Percentiles rank a stretch among this genome's conserved stretches.
Evolutionary conservation across 148 eudicot genomes (phyloP).

Genomic region (Silene conica): DNA sequence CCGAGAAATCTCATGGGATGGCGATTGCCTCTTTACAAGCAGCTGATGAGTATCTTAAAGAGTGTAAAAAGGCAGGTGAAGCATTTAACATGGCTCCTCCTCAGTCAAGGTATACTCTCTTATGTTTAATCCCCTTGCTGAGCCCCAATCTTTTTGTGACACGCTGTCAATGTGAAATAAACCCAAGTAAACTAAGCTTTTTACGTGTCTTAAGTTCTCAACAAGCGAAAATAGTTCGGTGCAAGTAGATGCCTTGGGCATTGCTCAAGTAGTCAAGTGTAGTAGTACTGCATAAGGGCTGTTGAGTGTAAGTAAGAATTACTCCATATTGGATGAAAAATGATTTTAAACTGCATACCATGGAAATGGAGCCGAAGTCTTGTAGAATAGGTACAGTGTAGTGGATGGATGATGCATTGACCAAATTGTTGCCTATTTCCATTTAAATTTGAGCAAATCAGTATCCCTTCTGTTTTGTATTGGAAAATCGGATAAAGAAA

Average conservation of each 20-base stretch:
- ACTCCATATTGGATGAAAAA: neutral
- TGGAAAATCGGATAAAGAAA: no score
- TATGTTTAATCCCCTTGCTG: neutral
- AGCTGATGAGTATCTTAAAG: slow-evolving; percentile 92
- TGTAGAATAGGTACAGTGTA: no score
- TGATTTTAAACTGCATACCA: neutral
- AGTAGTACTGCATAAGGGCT: neutral
- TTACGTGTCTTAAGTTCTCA: neutral
- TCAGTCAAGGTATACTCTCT: slow-evolving; percentile 58
- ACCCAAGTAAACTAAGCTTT: slow-evolving; percentile 2
- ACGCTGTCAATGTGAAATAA: neutral
- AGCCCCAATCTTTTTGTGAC: neutral
- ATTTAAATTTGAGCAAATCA: no score
- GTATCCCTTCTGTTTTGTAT: no score
- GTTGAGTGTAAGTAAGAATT: neutral
- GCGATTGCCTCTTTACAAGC: slow-evolving; percentile 96
- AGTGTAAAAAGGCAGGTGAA: slow-evolving; percentile 83
- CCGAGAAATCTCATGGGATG: slow-evolving; percentile 96
- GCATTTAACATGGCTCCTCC: slow-evolving; percentile 73
- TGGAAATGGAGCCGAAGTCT: neutral
- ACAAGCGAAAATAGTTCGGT: neutral
- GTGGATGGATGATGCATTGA: no score
- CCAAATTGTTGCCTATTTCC: no score
- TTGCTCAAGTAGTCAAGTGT: neutral
- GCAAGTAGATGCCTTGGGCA: neutral